Conservation (phyloP, 352 stramenopile genomes). For the Globisporangium recalcitrans region DNA sequence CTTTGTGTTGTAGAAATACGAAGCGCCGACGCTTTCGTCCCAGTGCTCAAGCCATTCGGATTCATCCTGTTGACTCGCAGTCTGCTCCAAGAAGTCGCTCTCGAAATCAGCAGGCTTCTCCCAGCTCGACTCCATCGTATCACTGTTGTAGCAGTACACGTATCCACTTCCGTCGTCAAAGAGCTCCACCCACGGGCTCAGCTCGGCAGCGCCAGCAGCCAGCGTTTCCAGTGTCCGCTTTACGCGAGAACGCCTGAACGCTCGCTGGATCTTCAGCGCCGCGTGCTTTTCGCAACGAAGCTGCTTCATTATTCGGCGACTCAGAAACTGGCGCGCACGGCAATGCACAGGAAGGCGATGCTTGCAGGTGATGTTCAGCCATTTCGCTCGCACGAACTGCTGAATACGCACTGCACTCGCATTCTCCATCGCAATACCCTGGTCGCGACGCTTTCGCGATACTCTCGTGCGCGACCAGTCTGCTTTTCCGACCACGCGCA, state of each 20-base stretch:
- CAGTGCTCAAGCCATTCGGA: constrained; percentile 67
- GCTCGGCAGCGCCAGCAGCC: constrained; percentile 22
- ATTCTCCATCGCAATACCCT: constrained; percentile 17
- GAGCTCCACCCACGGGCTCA: constrained; percentile 53
- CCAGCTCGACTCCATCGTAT: constrained; percentile 50
- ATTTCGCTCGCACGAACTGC: constrained; percentile 24
- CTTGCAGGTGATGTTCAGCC: constrained; percentile 10
- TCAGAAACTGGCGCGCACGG: constrained; percentile 35
- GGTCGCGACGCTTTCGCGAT: constrained; percentile 14
- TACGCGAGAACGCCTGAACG: constrained; percentile 43
- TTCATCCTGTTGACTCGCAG: constrained; percentile 12
- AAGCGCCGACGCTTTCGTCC: constrained; percentile 56
- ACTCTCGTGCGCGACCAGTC: constrained; percentile 13
- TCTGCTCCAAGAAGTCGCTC: background rate
- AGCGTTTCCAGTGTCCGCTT: constrained; percentile 35
- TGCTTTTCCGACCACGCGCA: constrained; percentile 21
- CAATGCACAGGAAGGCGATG: constrained; percentile 29
- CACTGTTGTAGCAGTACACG: constrained; percentile 66
- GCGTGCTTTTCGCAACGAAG: constrained; percentile 25
- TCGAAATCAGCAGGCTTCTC: constrained; percentile 16
- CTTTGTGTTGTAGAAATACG: constrained; percentile 67
- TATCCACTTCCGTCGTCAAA: constrained; percentile 60
- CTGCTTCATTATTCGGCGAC: constrained; percentile 19
- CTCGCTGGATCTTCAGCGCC: constrained; percentile 40
- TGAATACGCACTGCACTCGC: constrained; percentile 35